A percentile compares a stretch with the other conserved stretches of the same genome.
Evolutionary conservation across 495 filamentous ascomycete genomes (phyloP).

Genomic region (Podospora australis): DNA sequence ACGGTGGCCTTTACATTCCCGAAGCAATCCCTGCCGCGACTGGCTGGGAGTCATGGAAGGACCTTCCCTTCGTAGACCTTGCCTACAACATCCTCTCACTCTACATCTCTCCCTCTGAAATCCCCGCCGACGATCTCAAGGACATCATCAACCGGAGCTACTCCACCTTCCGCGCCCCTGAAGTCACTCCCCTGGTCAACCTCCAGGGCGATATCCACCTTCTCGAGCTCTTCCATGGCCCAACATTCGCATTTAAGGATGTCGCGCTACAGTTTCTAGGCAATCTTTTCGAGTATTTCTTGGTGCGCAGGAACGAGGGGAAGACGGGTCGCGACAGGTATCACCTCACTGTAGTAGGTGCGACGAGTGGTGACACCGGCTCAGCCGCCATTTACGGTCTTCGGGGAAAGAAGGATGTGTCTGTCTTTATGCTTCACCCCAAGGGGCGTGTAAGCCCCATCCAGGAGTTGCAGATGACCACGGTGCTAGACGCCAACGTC

Average conservation of each 20-base stretch:
- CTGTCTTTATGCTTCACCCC: slow-evolving; percentile 82
- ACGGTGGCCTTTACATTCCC: slow-evolving; percentile 87
- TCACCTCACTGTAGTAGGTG: slow-evolving; percentile 84
- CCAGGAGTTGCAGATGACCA: slow-evolving; percentile 95
- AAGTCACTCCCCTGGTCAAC: slow-evolving; percentile 66
- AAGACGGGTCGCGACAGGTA: slow-evolving; percentile 67
- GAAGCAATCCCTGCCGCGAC: slow-evolving; percentile 64
- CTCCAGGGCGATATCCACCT: slow-evolving; percentile 70
- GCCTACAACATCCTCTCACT: slow-evolving; percentile 69
- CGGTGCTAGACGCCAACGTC: slow-evolving; percentile 77
- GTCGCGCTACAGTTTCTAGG: slow-evolving; percentile 86
- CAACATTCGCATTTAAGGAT: slow-evolving; percentile 93
- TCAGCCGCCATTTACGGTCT: slow-evolving; percentile 96
- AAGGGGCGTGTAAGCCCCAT: slow-evolving; percentile 77
- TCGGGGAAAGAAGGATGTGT: slow-evolving; percentile 92
- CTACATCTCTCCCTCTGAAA: slow-evolving; percentile 77
- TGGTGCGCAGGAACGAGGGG: slow-evolving; percentile 71
- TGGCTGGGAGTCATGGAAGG: slow-evolving; percentile 66
- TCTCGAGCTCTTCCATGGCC: slow-evolving; percentile 96
- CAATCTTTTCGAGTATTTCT: slow-evolving; percentile 94
- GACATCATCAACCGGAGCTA: slow-evolving; percentile 75
- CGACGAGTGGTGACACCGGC: slow-evolving; percentile 90
- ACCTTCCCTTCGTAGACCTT: slow-evolving; percentile 71
- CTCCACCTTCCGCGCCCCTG: slow-evolving; percentile 71
- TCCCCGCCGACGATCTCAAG: slow-evolving; percentile 71